These are phyloP conservation scores for Psidium guajava DNA, from an alignment of 345 rosid species.

Conservation along the genomic window DNA sequence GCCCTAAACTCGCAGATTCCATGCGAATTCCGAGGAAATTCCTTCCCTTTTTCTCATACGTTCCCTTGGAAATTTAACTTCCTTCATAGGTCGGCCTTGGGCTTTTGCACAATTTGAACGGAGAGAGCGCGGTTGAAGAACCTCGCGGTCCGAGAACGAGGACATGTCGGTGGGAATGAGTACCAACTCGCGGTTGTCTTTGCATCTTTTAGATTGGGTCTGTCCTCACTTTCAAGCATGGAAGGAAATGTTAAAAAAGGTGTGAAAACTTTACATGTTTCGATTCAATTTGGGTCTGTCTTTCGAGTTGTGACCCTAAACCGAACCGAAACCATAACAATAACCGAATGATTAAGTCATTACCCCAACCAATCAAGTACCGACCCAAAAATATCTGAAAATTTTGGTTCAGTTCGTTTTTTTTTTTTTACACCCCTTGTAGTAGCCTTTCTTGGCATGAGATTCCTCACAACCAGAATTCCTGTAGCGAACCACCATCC, in stretches of 20 bases:
- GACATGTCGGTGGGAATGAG: too few relatives aligned
- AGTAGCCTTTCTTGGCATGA: not conserved
- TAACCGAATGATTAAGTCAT: too few relatives aligned
- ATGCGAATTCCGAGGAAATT: not conserved
- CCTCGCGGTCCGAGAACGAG: not conserved
- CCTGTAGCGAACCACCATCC: not conserved
- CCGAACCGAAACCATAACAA: too few relatives aligned
- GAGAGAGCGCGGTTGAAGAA: not conserved
- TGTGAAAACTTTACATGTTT: too few relatives aligned
- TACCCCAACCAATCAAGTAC: not conserved
- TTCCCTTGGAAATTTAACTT: not conserved
- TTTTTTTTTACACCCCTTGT: too few relatives aligned
- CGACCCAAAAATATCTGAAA: not conserved
- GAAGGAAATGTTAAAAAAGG: too few relatives aligned
- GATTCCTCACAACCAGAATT: not conserved
- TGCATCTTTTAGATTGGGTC: too few relatives aligned
- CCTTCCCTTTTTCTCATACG: not conserved
- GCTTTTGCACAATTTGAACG: not conserved
- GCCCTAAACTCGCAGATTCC: not conserved
- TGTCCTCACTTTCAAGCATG: too few relatives aligned
- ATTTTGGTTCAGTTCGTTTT: not conserved
- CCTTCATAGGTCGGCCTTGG: not conserved
- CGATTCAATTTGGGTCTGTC: too few relatives aligned
- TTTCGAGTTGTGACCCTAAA: too few relatives aligned
- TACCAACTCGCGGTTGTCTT: too few relatives aligned